Evolutionary conservation across 495 filamentous ascomycete species (phyloP), one percentile per base, ranked within the genome.

Genomic region (Aspergillus biplanus): DNA sequence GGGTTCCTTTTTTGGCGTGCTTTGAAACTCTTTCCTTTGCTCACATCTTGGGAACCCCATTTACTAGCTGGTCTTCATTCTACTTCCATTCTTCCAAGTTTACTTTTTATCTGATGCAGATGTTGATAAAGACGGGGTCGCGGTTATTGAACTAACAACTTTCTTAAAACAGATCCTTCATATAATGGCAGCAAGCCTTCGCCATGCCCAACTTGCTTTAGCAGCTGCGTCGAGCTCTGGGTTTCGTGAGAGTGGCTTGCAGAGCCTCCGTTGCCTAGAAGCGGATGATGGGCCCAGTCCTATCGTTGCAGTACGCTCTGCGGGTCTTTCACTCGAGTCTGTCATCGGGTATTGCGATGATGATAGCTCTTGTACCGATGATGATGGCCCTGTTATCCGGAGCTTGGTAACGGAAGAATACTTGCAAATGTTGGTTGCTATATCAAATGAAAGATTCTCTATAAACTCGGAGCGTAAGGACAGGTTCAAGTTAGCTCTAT

Each of bases 171-270:
- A 96, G 93, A 97, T 97, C 66, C 84, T 98, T 4, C 93, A 98
- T 65, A 82, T 98, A 48, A 81, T 94, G 67, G 85, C 92, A 0
- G 85, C 90, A 5, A 92, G 88, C 2, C 81, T 86, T 0, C 72
- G 84, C 52, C 84, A 91, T 65, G 92, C 94, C 4, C 88, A 95
- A 47, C 70, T 80, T 7, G 81, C 94, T 7, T 79, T 96, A 34
- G 80, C 84, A 12, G 89, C 90, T 12, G 94, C 89, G 5, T 78
- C 95, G 6, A 85, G 86, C 59, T 87, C 91, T 9, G 94, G 93
- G 0, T 97, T 97, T 70, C 87, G 94, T 49, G 94, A 98, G 77
- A 93, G 89, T 58, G 94, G 94, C n/a, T 74, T 89, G 32, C 76
- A 81, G 57, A 73, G 74, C 65, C 72, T 72, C 48, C 80, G 72